Base-by-base conservation (phyloP, 805 yeast species). In the Hanseniaspora clermontiae region DNA sequence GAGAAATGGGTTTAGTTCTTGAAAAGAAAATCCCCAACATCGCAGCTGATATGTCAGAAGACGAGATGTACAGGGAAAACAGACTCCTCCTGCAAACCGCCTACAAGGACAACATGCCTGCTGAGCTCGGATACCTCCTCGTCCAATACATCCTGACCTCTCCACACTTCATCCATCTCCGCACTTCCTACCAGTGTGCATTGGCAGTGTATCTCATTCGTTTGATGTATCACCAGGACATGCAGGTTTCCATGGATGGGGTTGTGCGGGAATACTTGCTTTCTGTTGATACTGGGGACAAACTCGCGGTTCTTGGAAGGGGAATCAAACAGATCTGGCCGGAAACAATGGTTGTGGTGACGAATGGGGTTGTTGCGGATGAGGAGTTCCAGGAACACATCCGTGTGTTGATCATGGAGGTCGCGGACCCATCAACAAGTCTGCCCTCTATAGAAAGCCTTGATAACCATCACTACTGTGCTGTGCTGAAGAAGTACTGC, bases 121-220 rank as follows among this genome's bases (percentile, higher is more conserved):
- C 27, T 2, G n/a, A 32, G 4, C 10, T 55, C 7, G 96, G 93
- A 31, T 89, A 89, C 67, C 88, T 86, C 68, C 70, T 90, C 51
- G 69, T 90, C 58, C 96, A 90, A 66, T 80, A 85, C 50, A 76
- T 89, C 31, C 75, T 83, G 39, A 81, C 88, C 59, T 95, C 86
- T 65, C 82, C 83, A 64, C 77, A 77, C 63, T 85, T 89, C 63
- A 78, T 88, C 62, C 83, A 84, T 24, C 71, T 77, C 59, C 77
- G 79, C 60, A 95, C 96, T 9, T 84, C 95, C 17, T 73, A 82
- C 59, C 77, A 89, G 60, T 80, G 95, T n/a, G 95, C 95, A 1
- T 82, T 89, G 58, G 84, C 96, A 31, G 86, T 88, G 95, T 85
- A 78, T 68, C 75, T 87, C 51, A 81, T 95, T 7, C 77, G 95